Evolutionary conservation across 441 rosid species (phyloP), one percentile per base, ranked within the genome.

Genomic region (Euphorbia corollata): DNA sequence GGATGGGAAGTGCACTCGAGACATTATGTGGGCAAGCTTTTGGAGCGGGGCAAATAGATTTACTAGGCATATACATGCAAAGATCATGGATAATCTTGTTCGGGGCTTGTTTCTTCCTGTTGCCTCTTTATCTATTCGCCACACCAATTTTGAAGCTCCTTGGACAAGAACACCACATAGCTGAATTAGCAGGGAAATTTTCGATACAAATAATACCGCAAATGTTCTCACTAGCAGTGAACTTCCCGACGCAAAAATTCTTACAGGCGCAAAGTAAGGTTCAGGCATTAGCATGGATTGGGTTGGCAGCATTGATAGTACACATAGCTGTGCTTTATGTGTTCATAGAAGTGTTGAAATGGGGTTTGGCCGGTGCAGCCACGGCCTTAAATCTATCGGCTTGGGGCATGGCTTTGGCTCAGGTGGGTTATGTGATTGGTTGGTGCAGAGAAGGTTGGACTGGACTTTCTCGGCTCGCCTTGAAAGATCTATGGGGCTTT

Each of bases 1-100:
- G 95, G 6, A 90, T 90, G 95, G 97, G 91, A 32, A 90, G 95
- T 65, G 96, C 97, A 34, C 73, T 88, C 13, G 97, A 90, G 71
- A 90, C 97, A 2, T 70, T 86, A 5, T 85, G 97, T 22, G 95
- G 92, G 53, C 92, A 90, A 83, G 92, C 92, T 8, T 90, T 71
- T 68, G 97, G 92, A 18, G 97, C 97, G 24, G 61, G 61, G 38
- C 0, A 88, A 81, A 64, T 84, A 83, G 55, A 86, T 83, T 76
- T 53, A 79, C 69, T 90, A 66, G 97, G 97, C 3, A 78, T 90
- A 0, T 90, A 90, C 78, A 75, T 90, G 91, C 97, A 90, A 20
- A 78, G 97, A 38, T 85, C 95, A 20, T 90, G 91, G 91, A 81
- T 90, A 56, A 85, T 90, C 23, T 74, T 88, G 18, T 76, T 79